Evolutionary conservation across 345 rosid species (phyloP), one percentile per base, ranked within the genome.

Genomic region (Arabidopsis arenosa): DNA sequence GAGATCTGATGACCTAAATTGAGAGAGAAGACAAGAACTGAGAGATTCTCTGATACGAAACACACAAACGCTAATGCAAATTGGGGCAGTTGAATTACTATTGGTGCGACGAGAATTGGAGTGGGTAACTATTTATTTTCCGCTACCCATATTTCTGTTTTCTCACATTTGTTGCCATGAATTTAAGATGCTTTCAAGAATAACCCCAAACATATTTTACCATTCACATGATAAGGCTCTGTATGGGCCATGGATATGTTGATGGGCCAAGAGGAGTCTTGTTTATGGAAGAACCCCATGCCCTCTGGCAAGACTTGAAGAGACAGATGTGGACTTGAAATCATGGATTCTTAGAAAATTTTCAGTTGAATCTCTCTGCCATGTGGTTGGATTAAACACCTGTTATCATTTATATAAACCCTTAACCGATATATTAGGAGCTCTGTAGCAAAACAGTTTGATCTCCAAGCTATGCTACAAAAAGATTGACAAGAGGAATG

Each of bases 1-100:
- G 78, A 79, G 89, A 87, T 87, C 89, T 75, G 54, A 49, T 4
- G 83, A 73, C 43, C 26, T 76, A 33, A 47, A 7, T 9, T 10
- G 54, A 43, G 64, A 54, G 40, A 15, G 15, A 21, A 7, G 59
- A n/a, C 26, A 23, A 70, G 41, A 60, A 61, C 48, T 17, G 41
- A 69, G 74, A 60, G 80, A 76, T 54, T 44, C 59, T 67, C 59
- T 67, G 75, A 30, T 76, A 75, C 65, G 32, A 39, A 44, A 76
- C 58, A 9, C 37, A 66, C 2, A 63, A 77, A 41, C 66, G 71
- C 68, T 69, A 23, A 23, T 62, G 48, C 7, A 7, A 23, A 12
- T 62, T 5, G 67, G 67, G 37, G 37, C 7, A 43, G 23, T n/a
- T 63, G 53, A 63, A 26, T 63, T 5, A 33, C 39, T 57, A 21